phyloP scores from a whole-genome alignment of 1,139 yeast genomes.

The Hansenula lynferdii region DNA sequence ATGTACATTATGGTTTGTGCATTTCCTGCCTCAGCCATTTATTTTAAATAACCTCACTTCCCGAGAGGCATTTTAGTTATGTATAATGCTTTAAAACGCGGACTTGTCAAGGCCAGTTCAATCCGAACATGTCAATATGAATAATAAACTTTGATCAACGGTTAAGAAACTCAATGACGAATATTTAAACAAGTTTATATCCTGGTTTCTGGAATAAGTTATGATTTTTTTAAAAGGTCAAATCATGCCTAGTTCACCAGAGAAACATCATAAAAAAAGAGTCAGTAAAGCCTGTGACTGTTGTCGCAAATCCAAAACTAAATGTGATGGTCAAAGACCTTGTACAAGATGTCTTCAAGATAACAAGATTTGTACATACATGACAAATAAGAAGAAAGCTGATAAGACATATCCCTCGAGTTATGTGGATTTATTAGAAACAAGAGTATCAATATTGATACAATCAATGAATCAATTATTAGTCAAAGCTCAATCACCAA shows the following conservation, averaged over 20 bases:
- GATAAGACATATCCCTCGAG: slow-evolving; percentile 64
- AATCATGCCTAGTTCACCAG: slow-evolving; percentile 5
- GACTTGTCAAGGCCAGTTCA: no score
- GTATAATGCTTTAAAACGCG: no score
- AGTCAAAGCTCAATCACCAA: slow-evolving; percentile 29
- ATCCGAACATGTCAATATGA: no score
- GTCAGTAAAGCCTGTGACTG: slow-evolving; percentile 83
- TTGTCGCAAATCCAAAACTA: slow-evolving; percentile 69
- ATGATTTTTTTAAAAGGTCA: background rate
- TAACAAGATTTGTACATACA: slow-evolving; percentile 71
- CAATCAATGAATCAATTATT: slow-evolving; percentile 44
- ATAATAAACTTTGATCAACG: no score
- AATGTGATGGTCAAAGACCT: slow-evolving; percentile 76
- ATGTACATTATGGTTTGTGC: no score
- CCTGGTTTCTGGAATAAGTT: no score
- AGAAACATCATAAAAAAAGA: slow-evolving; percentile 43
- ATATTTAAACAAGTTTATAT: no score
- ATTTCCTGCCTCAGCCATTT: no score
- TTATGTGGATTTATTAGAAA: slow-evolving; percentile 67
- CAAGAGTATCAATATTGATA: slow-evolving; percentile 57
- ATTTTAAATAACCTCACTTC: no score
- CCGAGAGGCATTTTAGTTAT: no score
- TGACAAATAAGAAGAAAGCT: slow-evolving; percentile 53
- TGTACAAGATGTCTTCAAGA: slow-evolving; percentile 65
- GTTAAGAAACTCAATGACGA: no score